A percentile compares a stretch with the other conserved stretches of the same genome.
Conservation (phyloP, 805 yeast species). For the Cyberlindnera americana region DNA sequence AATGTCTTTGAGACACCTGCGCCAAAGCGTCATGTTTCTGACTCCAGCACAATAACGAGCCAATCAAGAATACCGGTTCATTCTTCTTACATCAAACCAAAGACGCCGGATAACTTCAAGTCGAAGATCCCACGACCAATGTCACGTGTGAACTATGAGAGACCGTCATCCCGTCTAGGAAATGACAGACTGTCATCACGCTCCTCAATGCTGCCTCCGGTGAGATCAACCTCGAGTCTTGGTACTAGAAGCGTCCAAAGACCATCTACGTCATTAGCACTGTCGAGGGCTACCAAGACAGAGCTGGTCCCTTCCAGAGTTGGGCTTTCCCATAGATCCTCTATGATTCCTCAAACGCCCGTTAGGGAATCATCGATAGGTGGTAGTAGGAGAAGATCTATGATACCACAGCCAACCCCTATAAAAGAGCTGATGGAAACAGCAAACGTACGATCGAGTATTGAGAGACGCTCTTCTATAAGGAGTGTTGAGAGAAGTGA, state of each 20-base stretch:
- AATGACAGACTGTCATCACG: slow-evolving; percentile 2
- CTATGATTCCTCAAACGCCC: slow-evolving; percentile 27
- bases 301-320: slow-evolving; percentile 13
- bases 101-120: slow-evolving; percentile 8
- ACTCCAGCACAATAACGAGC: slow-evolving; percentile 6
- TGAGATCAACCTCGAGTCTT: slow-evolving; percentile 16
- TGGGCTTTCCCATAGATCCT: slow-evolving; percentile 17
- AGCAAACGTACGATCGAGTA: slow-evolving; percentile 13
- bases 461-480: slow-evolving; percentile 3
- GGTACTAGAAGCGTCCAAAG: slow-evolving; percentile 10
- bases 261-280: slow-evolving; percentile 21
- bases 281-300: slow-evolving; percentile 14
- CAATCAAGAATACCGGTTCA: slow-evolving; percentile 15
- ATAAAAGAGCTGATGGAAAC: slow-evolving; percentile 22
- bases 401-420: slow-evolving; percentile 29
- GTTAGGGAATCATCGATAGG: slow-evolving; percentile 4
- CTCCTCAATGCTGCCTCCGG: background rate
- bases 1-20: slow-evolving; percentile 20
- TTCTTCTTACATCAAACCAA: slow-evolving; percentile 4
- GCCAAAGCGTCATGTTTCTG: slow-evolving; percentile 14
- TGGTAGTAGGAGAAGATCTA: slow-evolving; percentile 14
- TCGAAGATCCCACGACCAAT: slow-evolving; percentile 26
- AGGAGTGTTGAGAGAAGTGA: slow-evolving; percentile 5
- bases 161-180: slow-evolving; percentile 11
- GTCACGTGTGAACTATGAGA: slow-evolving; percentile 17